Evolutionary conservation across 2,329 filamentous ascomycete species (phyloP).

Genomic region (Penicillium sumatraense): DNA sequence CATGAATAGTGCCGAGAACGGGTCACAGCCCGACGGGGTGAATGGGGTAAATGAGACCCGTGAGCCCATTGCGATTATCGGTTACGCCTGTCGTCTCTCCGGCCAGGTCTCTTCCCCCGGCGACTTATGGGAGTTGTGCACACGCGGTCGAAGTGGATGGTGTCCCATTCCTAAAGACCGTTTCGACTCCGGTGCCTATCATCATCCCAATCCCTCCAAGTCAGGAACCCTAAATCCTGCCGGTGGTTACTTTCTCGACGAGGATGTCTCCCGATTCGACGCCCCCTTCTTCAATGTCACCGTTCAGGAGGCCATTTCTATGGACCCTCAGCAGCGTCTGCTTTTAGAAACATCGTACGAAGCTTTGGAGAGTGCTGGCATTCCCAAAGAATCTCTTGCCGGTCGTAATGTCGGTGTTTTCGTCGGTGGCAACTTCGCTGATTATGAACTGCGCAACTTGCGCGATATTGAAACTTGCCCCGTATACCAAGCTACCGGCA

Average conservation of each 20-base stretch:
- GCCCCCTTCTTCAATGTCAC: constrained; percentile 33
- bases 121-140: constrained; percentile 31
- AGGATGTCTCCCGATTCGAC: constrained; percentile 31
- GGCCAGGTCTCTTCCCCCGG: constrained; percentile 26
- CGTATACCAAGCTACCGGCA: constrained; percentile 27
- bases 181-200: constrained; percentile 25
- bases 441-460: constrained; percentile 29
- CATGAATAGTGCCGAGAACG: constrained; percentile 17
- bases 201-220: constrained; percentile 29
- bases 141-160: constrained; percentile 28
- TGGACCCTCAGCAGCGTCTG: constrained; percentile 33
- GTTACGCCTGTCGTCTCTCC: constrained; percentile 30
- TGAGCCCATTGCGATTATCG: constrained; percentile 30
- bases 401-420: constrained; percentile 29
- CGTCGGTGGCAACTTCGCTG: constrained; percentile 26
- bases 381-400: constrained; percentile 30
- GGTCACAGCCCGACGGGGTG: constrained; percentile 4
- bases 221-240: constrained; percentile 25
- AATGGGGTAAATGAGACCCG: constrained; percentile 5
- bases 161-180: constrained; percentile 26
- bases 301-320: constrained; percentile 28
- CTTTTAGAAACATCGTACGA: constrained; percentile 31
- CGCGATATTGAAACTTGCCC: constrained; percentile 29
- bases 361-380: constrained; percentile 34
- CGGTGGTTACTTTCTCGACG: constrained; percentile 32